These are phyloP conservation scores for Sporothrix variecibatus DNA, from an alignment of 2,329 filamentous ascomycete genomes.

Conservation along the genomic window DNA sequence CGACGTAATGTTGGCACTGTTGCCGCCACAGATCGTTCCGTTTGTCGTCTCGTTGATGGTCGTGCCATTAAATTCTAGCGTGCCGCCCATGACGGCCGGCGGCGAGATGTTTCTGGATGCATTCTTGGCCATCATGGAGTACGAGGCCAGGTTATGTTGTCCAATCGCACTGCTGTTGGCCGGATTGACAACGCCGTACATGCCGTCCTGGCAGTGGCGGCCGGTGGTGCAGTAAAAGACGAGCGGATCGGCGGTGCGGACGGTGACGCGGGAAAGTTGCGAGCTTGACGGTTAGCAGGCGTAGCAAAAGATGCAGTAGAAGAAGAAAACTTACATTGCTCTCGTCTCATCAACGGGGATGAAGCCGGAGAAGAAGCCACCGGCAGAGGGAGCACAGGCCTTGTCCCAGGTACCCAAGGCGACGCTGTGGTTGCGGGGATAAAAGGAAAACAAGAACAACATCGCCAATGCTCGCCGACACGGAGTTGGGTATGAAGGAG, in stretches of 20 bases:
- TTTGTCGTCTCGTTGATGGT: not conserved
- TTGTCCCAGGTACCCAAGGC: slow-evolving; percentile 49
- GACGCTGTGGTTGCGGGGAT: slow-evolving; percentile 53
- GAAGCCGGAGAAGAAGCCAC: slow-evolving; percentile 52
- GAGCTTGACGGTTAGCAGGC: slow-evolving; percentile 36
- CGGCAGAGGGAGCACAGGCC: slow-evolving; percentile 48
- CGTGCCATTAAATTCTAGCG: slow-evolving; percentile 20
- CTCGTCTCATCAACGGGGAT: slow-evolving; percentile 38
- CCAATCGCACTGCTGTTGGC: not conserved
- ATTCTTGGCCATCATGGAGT: slow-evolving; percentile 28
- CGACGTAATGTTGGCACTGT: slow-evolving; percentile 14
- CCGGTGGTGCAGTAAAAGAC: slow-evolving; percentile 49
- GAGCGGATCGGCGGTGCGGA: slow-evolving; percentile 45
- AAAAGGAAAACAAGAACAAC: slow-evolving; percentile 56
- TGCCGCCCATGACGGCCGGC: slow-evolving; percentile 30
- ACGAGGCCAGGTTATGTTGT: slow-evolving; percentile 28
- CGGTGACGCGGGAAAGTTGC: slow-evolving; percentile 44
- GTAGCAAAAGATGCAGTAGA: not conserved
- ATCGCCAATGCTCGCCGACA: slow-evolving; percentile 49
- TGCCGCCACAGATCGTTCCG: slow-evolving; percentile 6
- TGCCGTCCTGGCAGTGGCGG: slow-evolving; percentile 47
- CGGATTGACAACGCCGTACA: slow-evolving; percentile 50
- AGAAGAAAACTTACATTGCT: not conserved
- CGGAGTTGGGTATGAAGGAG: slow-evolving; percentile 46
- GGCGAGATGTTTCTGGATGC: slow-evolving; percentile 31